A percentile compares a stretch with the other conserved stretches of the same genome.
These are phyloP conservation scores for Ramalina intermedia DNA, from an alignment of 495 filamentous ascomycete species.

Conservation along the genomic window DNA sequence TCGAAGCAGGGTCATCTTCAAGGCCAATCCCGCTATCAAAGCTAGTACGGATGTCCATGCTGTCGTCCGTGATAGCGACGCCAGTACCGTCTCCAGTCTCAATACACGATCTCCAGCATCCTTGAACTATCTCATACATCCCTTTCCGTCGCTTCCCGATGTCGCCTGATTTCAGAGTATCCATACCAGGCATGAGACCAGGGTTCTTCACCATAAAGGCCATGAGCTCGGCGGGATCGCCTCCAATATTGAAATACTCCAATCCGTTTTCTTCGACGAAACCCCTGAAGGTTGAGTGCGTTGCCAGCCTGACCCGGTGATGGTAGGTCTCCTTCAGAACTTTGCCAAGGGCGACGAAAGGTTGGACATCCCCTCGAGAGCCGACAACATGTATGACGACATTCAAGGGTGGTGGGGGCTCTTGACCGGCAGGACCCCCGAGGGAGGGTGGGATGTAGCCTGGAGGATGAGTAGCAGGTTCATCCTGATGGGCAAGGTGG, in stretches of 20 bases:
- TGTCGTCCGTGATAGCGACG: slow-evolving; percentile 29
- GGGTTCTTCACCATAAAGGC: slow-evolving; percentile 80
- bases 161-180: slow-evolving; percentile 52
- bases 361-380: slow-evolving; percentile 65
- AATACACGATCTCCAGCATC: slow-evolving; percentile 66
- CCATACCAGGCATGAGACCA: slow-evolving; percentile 57
- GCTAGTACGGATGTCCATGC: slow-evolving; percentile 17
- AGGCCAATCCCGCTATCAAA: slow-evolving; percentile 24
- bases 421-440: slow-evolving; percentile 42
- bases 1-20: slow-evolving; percentile 18
- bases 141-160: slow-evolving; percentile 48
- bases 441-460: slow-evolving; percentile 48
- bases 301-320: slow-evolving; percentile 68
- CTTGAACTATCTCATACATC: slow-evolving; percentile 57
- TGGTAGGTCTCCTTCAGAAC: slow-evolving; percentile 44
- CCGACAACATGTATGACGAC: slow-evolving; percentile 72
- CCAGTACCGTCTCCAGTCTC: slow-evolving; percentile 47
- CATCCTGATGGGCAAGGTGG: slow-evolving; percentile 21
- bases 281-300: slow-evolving; percentile 54
- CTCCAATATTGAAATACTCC: slow-evolving; percentile 70
- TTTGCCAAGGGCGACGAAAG: slow-evolving; percentile 55
- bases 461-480: slow-evolving; percentile 32
- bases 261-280: slow-evolving; percentile 56
- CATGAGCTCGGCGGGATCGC: slow-evolving; percentile 69
- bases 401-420: slow-evolving; percentile 44